A percentile compares a stretch with the other conserved stretches of the same genome.
phyloP scores from a whole-genome alignment of 2,329 filamentous ascomycete species.

The Coniochaeta hoffmannii region DNA sequence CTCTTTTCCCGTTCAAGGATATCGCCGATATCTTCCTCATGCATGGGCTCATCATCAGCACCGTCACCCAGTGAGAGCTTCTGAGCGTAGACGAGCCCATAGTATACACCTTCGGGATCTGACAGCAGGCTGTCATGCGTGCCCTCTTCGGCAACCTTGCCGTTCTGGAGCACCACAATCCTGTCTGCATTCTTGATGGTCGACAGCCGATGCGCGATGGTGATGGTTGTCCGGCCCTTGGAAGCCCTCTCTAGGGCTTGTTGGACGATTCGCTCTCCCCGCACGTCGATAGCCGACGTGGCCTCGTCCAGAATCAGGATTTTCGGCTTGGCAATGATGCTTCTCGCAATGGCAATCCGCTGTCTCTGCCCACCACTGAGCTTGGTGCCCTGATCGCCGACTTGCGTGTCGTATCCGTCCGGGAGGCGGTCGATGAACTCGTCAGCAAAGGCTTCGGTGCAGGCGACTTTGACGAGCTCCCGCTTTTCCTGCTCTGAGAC shows the following conservation, averaged over 20 bases:
- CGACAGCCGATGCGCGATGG: constrained; percentile 67
- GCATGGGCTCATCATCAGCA: constrained; percentile 26
- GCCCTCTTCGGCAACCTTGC: constrained; percentile 64
- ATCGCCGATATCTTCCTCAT: constrained; percentile 32
- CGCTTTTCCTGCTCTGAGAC: constrained; percentile 34
- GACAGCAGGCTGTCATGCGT: constrained; percentile 65
- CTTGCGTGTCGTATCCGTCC: constrained; percentile 59
- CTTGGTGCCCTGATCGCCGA: constrained; percentile 72
- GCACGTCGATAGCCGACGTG: constrained; percentile 60
- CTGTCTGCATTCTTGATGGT: constrained; percentile 72
- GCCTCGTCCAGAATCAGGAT: constrained; percentile 67
- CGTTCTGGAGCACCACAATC: constrained; percentile 69
- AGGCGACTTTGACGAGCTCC: constrained; percentile 55
- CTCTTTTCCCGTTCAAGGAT: constrained; percentile 38
- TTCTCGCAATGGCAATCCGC: constrained; percentile 62
- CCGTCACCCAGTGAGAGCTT: constrained; percentile 46
- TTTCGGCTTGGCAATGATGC: constrained; percentile 56
- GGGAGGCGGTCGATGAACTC: constrained; percentile 62
- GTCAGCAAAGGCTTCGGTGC: constrained; percentile 59
- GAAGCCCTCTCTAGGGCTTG: constrained; percentile 58
- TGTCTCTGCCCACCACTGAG: constrained; percentile 71
- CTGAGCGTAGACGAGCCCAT: constrained; percentile 58
- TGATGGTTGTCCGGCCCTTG: constrained; percentile 58
- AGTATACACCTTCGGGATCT: constrained; percentile 53
- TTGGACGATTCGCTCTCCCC: constrained; percentile 50